Conservation (phyloP, 805 yeast genomes). For the Nakazawaea ambrosiae region DNA sequence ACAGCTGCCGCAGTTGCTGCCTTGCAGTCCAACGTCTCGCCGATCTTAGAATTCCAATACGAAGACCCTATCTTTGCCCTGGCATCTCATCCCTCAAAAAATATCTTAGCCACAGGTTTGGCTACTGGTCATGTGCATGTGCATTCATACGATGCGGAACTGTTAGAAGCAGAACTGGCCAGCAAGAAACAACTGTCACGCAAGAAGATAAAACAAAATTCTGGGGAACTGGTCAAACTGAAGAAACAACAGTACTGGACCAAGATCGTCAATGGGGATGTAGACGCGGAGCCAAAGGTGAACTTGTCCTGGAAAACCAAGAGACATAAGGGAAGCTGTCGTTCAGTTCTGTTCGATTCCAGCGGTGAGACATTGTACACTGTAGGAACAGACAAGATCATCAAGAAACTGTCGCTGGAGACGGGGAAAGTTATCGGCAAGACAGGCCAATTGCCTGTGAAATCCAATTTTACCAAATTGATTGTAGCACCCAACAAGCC, state of each 20-base stretch:
- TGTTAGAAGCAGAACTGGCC: conserved; percentile 28
- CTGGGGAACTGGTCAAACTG: no score
- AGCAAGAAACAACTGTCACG: conserved; percentile 15
- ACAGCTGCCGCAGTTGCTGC: conserved; percentile 20
- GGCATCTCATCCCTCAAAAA: conserved; percentile 71
- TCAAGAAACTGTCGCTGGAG: conserved; percentile 64
- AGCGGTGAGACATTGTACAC: conserved; percentile 55
- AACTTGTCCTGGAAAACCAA: conserved; percentile 69
- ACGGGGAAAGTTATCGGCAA: conserved; percentile 75
- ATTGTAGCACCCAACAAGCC: conserved; percentile 39
- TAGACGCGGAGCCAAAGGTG: conserved; percentile 18
- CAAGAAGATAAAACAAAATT: conserved; percentile 10
- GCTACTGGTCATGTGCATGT: conserved; percentile 75
- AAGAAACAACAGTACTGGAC: not conserved
- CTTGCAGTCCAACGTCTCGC: conserved; percentile 29
- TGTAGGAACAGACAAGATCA: conserved; percentile 71
- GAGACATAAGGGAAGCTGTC: conserved; percentile 84
- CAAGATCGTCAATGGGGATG: conserved; percentile 12
- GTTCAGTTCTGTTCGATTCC: conserved; percentile 63
- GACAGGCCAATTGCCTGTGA: conserved; percentile 14
- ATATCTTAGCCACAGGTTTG: conserved; percentile 62
- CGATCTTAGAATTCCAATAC: conserved; percentile 39
- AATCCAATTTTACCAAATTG: conserved; percentile 30
- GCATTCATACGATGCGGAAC: conserved; percentile 46
- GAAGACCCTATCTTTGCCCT: conserved; percentile 67